Conservation (phyloP, 2,329 filamentous ascomycete genomes). For the Ceratocystis diversiconidia region DNA sequence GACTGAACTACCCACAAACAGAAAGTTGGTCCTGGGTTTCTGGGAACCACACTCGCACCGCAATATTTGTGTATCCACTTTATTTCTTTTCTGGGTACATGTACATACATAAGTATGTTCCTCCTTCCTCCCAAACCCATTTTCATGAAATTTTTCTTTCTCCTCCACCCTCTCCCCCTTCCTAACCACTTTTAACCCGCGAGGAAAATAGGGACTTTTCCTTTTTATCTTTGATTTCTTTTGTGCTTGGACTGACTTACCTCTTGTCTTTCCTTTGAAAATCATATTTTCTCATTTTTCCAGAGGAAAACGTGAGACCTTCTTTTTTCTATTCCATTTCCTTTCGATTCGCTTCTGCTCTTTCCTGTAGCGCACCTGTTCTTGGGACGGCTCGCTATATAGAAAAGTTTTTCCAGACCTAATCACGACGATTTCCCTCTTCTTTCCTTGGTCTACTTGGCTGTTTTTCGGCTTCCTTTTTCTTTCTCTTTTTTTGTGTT, state of each 20-base stretch:
- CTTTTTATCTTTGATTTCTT: slow-evolving; percentile 17
- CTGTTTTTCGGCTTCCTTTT: background rate
- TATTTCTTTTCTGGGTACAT: slow-evolving; percentile 24
- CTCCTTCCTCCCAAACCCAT: slow-evolving; percentile 10
- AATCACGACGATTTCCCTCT: background rate
- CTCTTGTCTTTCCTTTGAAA: slow-evolving; percentile 20
- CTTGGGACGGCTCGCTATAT: slow-evolving; percentile 12
- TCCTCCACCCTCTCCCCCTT: slow-evolving; percentile 22
- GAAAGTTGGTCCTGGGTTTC: background rate
- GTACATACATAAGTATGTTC: slow-evolving; percentile 18
- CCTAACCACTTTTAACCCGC: slow-evolving; percentile 19
- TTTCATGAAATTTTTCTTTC: slow-evolving; percentile 23
- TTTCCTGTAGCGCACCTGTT: slow-evolving; percentile 14
- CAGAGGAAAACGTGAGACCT: slow-evolving; percentile 30
- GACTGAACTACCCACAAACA: slow-evolving; percentile 7
- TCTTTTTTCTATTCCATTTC: slow-evolving; percentile 27
- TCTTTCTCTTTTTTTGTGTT: background rate
- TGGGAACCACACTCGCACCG: background rate
- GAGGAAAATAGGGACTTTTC: slow-evolving; percentile 16
- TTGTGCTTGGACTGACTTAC: slow-evolving; percentile 15
- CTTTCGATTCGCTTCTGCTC: slow-evolving; percentile 26
- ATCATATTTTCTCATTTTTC: slow-evolving; percentile 31
- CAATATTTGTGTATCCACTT: slow-evolving; percentile 19
- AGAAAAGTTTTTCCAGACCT: slow-evolving; percentile 1
- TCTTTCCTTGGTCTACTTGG: background rate